Evolutionary conservation across 139 green algal genomes (phyloP).

Genomic region (Micractinium sp.): DNA sequence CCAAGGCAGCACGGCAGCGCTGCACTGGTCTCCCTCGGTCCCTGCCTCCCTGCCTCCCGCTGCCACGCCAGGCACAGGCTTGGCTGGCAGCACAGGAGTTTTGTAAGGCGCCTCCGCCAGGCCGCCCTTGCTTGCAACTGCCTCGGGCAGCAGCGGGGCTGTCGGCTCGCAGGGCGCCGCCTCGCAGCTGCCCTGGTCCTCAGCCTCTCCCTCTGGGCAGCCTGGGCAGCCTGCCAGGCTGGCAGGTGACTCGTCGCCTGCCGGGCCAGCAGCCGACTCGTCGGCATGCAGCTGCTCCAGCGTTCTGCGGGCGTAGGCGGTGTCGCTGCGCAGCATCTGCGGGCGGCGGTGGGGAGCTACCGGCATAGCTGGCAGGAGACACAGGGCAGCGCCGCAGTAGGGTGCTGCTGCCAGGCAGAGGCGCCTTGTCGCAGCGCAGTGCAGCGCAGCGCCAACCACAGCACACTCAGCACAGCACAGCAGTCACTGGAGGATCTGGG

Average conservation of each 20-base stretch:
- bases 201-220: background rate
- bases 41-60: background rate
- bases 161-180: too few relatives aligned
- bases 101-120: too few relatives aligned
- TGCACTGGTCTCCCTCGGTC: background rate
- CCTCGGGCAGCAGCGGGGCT: too few relatives aligned
- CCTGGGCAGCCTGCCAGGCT: background rate
- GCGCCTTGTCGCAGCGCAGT: too few relatives aligned
- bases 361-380: background rate
- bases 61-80: too few relatives aligned
- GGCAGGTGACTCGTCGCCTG: background rate
- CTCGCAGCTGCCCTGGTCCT: background rate
- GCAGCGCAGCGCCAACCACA: too few relatives aligned
- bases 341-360: background rate
- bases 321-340: slow-evolving; percentile 10
- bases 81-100: too few relatives aligned
- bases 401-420: too few relatives aligned
- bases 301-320: background rate
- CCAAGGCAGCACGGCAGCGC: background rate
- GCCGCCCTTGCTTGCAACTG: background rate
- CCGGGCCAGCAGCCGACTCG: background rate
- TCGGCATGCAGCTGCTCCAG: slow-evolving; percentile 6
- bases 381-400: too few relatives aligned
- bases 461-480: too few relatives aligned
- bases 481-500: too few relatives aligned